Evolutionary conservation across 129 eudicot genomes (phyloP).

Genomic region (Cynara cardunculus): DNA sequence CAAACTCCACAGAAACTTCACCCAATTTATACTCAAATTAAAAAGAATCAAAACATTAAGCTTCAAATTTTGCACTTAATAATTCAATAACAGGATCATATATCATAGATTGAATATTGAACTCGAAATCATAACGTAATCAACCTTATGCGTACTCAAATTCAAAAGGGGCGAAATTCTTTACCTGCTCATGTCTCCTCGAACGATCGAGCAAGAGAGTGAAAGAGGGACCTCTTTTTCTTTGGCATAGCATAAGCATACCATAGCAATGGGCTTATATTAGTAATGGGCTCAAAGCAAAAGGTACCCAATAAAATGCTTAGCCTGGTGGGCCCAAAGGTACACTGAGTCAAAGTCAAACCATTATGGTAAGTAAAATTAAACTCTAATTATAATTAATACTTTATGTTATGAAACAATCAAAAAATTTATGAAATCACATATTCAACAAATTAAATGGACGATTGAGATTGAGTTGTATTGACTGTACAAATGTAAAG

Average conservation of each 20-base stretch:
- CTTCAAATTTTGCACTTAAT: background rate
- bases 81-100: background rate
- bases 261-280: background rate
- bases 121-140: background rate
- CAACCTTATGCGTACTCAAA: background rate
- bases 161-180: background rate
- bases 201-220: background rate
- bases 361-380: no score
- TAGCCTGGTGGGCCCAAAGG: background rate
- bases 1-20: background rate
- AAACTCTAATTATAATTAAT: no score
- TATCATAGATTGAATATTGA: background rate
- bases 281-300: background rate
- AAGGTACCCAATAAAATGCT: background rate
- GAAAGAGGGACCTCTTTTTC: background rate
- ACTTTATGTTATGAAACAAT: no score
- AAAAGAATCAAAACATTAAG: background rate
- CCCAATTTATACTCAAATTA: background rate
- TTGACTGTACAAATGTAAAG: no score
- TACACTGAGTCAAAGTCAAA: no score
- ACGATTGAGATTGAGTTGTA: no score
- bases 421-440: no score
- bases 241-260: no score
- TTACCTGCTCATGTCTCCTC: constrained; percentile 26
- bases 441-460: no score